phyloP scores from a whole-genome alignment of 1,139 yeast genomes.

The Hemisphaericaspora xylanilytica region DNA sequence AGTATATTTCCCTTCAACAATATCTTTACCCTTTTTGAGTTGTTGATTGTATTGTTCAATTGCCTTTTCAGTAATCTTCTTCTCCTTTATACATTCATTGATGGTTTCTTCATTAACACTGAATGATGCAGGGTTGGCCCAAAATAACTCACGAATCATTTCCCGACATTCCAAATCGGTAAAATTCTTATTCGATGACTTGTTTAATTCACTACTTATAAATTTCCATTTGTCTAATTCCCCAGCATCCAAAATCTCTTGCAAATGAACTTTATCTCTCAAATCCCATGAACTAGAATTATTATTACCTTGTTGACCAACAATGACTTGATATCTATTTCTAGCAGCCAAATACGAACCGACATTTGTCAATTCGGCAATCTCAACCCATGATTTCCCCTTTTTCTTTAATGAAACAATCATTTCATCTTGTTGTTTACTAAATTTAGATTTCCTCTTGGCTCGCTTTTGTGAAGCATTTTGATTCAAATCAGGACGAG shows the following conservation, averaged over 20 bases:
- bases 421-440: slow-evolving; percentile 65
- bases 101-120: slow-evolving; percentile 51
- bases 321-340: slow-evolving; percentile 74
- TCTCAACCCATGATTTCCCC: slow-evolving; percentile 73
- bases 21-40: slow-evolving; percentile 12
- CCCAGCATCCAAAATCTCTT: slow-evolving; percentile 59
- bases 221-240: slow-evolving; percentile 71
- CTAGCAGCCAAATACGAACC: slow-evolving; percentile 73
- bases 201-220: slow-evolving; percentile 59
- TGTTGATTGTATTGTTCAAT: slow-evolving; percentile 26
- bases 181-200: slow-evolving; percentile 55
- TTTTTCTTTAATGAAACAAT: slow-evolving; percentile 60
- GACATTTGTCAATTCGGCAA: slow-evolving; percentile 64
- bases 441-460: slow-evolving; percentile 63
- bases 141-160: slow-evolving; percentile 51
- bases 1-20: slow-evolving; percentile 32
- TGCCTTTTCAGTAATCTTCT: slow-evolving; percentile 37
- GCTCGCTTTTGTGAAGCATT: slow-evolving; percentile 45
- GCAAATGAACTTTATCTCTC: slow-evolving; percentile 55
- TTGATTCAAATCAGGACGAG: slow-evolving; percentile 29
- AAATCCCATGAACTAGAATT: slow-evolving; percentile 64
- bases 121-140: slow-evolving; percentile 55
- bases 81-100: slow-evolving; percentile 38
- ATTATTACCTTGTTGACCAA: slow-evolving; percentile 78
- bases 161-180: slow-evolving; percentile 57